Base-by-base conservation (phyloP, 331 rosid species). In the Dryas integrifolia region DNA sequence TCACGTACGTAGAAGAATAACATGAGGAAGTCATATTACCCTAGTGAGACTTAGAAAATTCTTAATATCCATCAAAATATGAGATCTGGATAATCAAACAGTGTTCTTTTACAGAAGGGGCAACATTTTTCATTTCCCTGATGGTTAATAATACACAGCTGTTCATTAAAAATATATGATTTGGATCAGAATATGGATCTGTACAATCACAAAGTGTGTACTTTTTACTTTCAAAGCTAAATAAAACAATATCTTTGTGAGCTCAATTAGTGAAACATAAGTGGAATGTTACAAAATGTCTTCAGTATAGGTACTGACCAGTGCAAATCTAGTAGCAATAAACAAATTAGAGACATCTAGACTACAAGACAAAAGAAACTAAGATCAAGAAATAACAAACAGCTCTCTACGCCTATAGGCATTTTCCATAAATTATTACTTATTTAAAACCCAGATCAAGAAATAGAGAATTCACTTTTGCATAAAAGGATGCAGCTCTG, bases 401-500 rank as follows among this genome's bases (percentile, higher is more conserved):
- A 35, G 26, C 38, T 35, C 3, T 38, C 38, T 56, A 30, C 38
- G 21, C 26, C 60, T 21, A 9, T 18, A 56, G 38, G 14, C 60
- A 18, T 21, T 16, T 51, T 41, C 0, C 16, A 68, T 51, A 49
- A 15, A 30, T 30, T 30, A 30, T 30, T 21, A 15, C 0, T 5
- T 12, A 11, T 16, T 9, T 21, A 53, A 81, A 68, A 71, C 62
- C 58, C 51, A 83, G 77, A 78, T 67, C 40, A 18, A 69, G 76
- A 64, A 74, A 72, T 66, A 49, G 74, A 62, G 46, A 79, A 79
- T 18, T 85, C 79, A 91, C 98, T 82, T 94, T 94, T 74, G 98
- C 90, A 85, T 85, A 89, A 87, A 94, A 89, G 57, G 98, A 94
- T 71, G 97, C 88, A 47, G 96, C 98, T 85, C 98, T 86, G 70